These are phyloP conservation scores for Dactylorhiza incarnata DNA, from an alignment of 106 monocot species.

Conservation along the genomic window DNA sequence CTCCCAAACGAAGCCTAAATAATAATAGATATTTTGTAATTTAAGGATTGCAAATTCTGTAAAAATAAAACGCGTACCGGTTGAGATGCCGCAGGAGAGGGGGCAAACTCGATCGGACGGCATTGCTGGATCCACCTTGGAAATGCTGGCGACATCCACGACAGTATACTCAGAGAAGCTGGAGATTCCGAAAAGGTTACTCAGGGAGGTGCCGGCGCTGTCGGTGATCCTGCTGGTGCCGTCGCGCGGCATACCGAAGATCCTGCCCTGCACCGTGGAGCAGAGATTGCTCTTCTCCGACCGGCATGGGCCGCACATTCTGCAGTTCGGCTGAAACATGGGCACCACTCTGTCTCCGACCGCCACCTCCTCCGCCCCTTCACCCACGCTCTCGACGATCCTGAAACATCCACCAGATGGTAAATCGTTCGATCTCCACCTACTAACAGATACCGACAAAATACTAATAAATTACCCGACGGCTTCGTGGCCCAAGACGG, in stretches of 20 bases:
- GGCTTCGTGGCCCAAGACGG: constrained; percentile 75
- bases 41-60: neutral
- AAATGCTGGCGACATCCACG: constrained; percentile 52
- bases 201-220: constrained; percentile 20
- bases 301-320: constrained; percentile 50
- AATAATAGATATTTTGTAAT: too few relatives aligned
- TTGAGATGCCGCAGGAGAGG: constrained; percentile 80
- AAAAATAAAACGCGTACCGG: constrained; percentile 26
- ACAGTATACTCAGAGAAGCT: constrained; percentile 92
- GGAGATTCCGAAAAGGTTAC: constrained; percentile 54
- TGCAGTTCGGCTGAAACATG: constrained; percentile 53
- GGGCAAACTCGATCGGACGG: constrained; percentile 62
- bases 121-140: constrained; percentile 37
- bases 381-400: constrained; percentile 85
- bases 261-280: constrained; percentile 21
- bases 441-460: too few relatives aligned
- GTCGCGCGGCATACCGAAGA: constrained; percentile 43
- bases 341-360: constrained; percentile 78
- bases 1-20: too few relatives aligned
- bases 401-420: constrained; percentile 13
- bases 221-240: constrained; percentile 31
- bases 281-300: constrained; percentile 69
- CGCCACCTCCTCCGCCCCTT: constrained; percentile 41
- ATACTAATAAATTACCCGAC: too few relatives aligned
- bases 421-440: neutral